Conservation (phyloP, 768 basidiomycete genomes). For the Lentinula guzmanii region DNA sequence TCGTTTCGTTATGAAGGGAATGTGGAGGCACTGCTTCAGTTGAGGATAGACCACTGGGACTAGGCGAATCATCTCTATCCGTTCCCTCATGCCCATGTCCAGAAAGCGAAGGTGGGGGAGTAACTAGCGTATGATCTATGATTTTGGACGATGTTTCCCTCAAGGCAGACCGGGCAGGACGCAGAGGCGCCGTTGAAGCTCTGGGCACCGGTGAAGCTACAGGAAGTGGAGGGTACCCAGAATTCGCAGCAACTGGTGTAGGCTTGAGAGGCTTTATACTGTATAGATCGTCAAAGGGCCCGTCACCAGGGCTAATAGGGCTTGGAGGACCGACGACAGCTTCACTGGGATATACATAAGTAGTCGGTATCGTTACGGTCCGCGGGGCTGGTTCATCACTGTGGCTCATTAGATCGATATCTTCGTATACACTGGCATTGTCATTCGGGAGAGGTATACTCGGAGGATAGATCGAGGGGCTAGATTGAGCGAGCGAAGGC, state of each 20-base stretch:
- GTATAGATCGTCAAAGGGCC: neutral
- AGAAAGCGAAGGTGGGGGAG: conserved; percentile 36
- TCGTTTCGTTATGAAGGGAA: neutral
- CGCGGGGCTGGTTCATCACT: neutral
- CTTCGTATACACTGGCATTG: conserved; percentile 16
- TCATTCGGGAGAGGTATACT: conserved; percentile 33
- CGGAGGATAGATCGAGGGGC: conserved; percentile 45
- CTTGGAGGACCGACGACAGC: neutral
- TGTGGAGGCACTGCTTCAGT: neutral
- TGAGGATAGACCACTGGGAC: neutral
- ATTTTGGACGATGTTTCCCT: conserved; percentile 5
- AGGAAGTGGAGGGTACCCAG: neutral
- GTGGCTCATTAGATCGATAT: conserved; percentile 5
- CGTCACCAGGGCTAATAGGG: neutral
- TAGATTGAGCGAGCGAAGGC: conserved; percentile 34
- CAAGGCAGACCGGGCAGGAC: conserved; percentile 19
- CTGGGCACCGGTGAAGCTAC: neutral
- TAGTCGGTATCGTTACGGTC: neutral
- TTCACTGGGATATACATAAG: neutral
- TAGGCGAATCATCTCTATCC: conserved; percentile 1
- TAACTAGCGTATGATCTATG: conserved; percentile 25
- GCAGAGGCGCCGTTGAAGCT: conserved; percentile 14
- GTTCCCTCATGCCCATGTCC: conserved; percentile 18
- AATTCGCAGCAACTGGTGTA: neutral
- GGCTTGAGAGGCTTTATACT: neutral